Base-by-base conservation (phyloP, 1,139 yeast genomes). In the Taphrina wiesneri region DNA sequence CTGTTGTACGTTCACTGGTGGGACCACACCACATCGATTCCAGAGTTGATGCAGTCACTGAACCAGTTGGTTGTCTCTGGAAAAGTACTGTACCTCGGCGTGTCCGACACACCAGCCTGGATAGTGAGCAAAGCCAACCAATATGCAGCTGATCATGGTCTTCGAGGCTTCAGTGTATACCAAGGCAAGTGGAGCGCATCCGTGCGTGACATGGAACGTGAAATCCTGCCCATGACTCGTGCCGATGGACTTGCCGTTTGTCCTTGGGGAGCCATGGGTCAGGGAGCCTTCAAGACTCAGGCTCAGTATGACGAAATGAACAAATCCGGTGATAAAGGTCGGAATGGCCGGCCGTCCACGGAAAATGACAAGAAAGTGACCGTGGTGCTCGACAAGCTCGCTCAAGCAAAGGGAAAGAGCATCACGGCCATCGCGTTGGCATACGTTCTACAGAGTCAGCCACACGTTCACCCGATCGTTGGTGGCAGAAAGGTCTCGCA, bases 61-160 rank as follows among this genome's bases (percentile, higher is more conserved):
- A 70, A 72, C 64, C 65, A 69, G 32, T 69, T 72, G 15, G 72
- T 72, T 15, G 54, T 17, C 3, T 36, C 65, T 7, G 71, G 71
- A 2, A 70, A 70, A 56, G 71, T 70, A 9, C 63, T 72, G 30
- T 72, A 72, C 52, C 70, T 72, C 17, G 74, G 74, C 6, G 64
- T 70, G 15, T 70, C 73, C 13, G 74, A 72, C 49, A 67, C 73
- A 1, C 74, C 74, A 11, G 74, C 74, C 9, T 72, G 74, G 74
- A 64, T 72, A 19, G 74, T 72, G 17, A 56, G 70, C 13, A 70
- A 70, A 53, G 74, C 74, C 17, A 72, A 72, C 62, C 66, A 68
- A 32, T 72, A 72, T 45, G 74, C 74, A 7, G 60, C 66, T 11
- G 68, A 65, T n/a, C 67, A 70, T 30, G 73, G 73, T 17, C 56